These are phyloP conservation scores for Tylopilus sp. DNA, from an alignment of 1,284 basidiomycete genomes.

Conservation along the genomic window DNA sequence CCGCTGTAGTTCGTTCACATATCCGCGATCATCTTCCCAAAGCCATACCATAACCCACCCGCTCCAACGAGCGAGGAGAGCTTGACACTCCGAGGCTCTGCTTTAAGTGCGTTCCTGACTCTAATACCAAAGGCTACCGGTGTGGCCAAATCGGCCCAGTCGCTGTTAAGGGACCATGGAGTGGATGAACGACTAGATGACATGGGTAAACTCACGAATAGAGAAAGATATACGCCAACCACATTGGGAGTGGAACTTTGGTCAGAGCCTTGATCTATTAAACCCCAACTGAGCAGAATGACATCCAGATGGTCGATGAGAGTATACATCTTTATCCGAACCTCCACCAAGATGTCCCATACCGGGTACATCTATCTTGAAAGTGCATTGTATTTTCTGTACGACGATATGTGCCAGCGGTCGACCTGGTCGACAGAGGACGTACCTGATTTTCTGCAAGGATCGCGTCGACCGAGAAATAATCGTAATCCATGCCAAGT, in stretches of 20 bases:
- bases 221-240: conserved; percentile 81
- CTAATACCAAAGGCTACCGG: conserved; percentile 71
- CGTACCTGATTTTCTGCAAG: conserved; percentile 84
- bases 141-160: conserved; percentile 83
- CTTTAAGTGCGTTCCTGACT: conserved; percentile 81
- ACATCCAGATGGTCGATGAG: conserved; percentile 4
- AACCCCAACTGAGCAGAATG: conserved; percentile 8
- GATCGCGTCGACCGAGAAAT: conserved; percentile 84
- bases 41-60: conserved; percentile 88
- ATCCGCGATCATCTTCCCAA: conserved; percentile 77
- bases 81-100: conserved; percentile 77
- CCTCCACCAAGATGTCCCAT: conserved; percentile 87
- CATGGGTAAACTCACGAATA: conserved; percentile 55
- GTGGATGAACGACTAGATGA: not conserved
- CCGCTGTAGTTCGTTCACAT: conserved; percentile 49
- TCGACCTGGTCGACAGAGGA: not conserved
- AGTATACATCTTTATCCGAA: conserved; percentile 70
- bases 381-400: conserved; percentile 87
- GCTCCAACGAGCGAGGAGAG: conserved; percentile 78
- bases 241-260: conserved; percentile 79
- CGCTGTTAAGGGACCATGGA: conserved; percentile 36
- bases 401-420: not conserved
- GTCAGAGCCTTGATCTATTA: conserved; percentile 61
- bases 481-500: conserved; percentile 72
- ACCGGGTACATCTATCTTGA: conserved; percentile 79